These are phyloP conservation scores for Diphasiastrum complanatum DNA, from an alignment of 83 land plant species.

Conservation along the genomic window DNA sequence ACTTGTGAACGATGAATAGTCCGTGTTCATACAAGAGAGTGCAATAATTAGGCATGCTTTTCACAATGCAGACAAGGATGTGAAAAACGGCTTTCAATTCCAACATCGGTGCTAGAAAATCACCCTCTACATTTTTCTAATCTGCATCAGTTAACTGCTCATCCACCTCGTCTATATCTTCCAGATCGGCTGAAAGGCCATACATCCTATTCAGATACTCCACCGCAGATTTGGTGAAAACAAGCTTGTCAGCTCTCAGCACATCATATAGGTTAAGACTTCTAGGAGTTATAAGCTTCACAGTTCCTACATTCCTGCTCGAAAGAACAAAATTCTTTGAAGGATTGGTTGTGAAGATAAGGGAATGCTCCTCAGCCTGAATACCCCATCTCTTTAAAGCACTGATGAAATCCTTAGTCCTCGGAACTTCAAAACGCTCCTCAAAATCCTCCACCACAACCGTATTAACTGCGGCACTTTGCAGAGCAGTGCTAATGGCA, in stretches of 20 bases:
- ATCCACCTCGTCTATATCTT: too few species aligned
- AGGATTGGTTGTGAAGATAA: constrained; percentile 55
- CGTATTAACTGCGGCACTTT: constrained; percentile 51
- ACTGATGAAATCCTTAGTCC: constrained; percentile 72
- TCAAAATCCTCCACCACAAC: constrained; percentile 75
- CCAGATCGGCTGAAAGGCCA: too few species aligned
- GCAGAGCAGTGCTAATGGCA: constrained; percentile 80
- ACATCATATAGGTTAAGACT: constrained; percentile 78
- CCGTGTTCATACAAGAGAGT: too few species aligned
- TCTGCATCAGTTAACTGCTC: too few species aligned
- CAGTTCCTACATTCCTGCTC: constrained; percentile 69
- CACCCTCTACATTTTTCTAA: too few species aligned
- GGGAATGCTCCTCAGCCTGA: constrained; percentile 51
- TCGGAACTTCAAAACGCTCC: constrained; percentile 49
- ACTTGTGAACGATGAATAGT: too few species aligned
- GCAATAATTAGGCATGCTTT: too few species aligned
- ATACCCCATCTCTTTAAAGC: constrained; percentile 83
- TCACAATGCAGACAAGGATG: too few species aligned
- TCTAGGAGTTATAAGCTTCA: constrained; percentile 83
- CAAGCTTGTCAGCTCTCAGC: constrained; percentile 61
- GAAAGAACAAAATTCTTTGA: constrained; percentile 48
- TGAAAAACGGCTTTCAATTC: too few species aligned
- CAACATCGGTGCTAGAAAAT: too few species aligned
- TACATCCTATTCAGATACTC: constrained; percentile 68
- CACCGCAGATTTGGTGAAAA: constrained; percentile 53